Evolutionary conservation across 1,139 yeast species (phyloP), one percentile per base, ranked within the genome.

Genomic region (Torulaspora globosa): DNA sequence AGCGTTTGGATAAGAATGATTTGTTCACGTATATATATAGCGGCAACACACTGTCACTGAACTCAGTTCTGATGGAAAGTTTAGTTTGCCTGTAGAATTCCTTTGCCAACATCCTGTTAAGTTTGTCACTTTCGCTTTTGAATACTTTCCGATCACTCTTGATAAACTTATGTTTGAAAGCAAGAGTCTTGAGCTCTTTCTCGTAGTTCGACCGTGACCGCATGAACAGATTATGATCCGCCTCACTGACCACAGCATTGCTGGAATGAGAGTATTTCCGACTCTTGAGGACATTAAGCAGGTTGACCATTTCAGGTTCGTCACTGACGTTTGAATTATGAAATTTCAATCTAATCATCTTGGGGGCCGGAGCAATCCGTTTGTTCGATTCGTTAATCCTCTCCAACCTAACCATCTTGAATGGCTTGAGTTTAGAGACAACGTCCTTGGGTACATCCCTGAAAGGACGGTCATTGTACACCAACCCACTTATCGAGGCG

Each of bases 401-500:
- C 19, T 55, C 56, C 15, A 54, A 41, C 23, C 49, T 48, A 15
- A 53, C 46, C 19, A 58, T 42, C 41, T 61, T 55, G 46, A 59
- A 64, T 1, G 68, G 66, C 35, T 52, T 56, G 31, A 65, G 48
- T 31, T 51, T 55, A 4, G 53, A 46, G 1, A 65, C 56, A 2
- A 62, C 52, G 16, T 54, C 51, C 35, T 56, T 55, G 6, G 69
- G 68, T 3, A 65, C 55, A 30, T 55, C 54, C 41, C 54, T 57
- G 42, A 64, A 63, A 5, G 67, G 50, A 10, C 56, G 51, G 38
- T 64, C 66, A 15, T 58, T 54, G 41, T 58, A 63, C 12, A 60
- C 51, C 50, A 64, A 43, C 1, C 69, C 69, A 34, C 68, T 62
- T 6, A 64, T 57, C 1, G 68, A 63, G 0, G 66, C 68, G 43